Base-by-base conservation (phyloP, 2,329 filamentous ascomycete genomes). In the Fusarium nematophilum region DNA sequence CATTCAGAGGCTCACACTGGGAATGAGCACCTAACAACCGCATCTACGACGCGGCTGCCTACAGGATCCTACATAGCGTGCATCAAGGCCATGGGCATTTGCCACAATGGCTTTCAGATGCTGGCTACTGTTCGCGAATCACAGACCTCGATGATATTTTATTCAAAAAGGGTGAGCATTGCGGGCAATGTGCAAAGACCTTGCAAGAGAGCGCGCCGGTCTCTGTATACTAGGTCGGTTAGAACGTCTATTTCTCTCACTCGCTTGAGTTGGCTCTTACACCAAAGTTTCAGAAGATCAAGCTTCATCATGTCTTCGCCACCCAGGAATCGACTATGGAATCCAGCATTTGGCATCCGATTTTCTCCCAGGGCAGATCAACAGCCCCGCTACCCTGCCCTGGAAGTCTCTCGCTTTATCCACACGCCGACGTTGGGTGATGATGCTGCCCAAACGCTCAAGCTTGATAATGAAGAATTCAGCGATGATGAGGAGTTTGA, bases 11-110 rank as follows among this genome's bases (percentile, higher is more conserved):
- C 47, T 47, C 52, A 50, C 30, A 49, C 29, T 64, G 21, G 6
- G 21, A 8, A 10, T 30, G 37, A 42, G 46, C 45, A 49, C 43
- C 36, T 42, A 39, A 56, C 60, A 53, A 57, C 59, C 47, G 39
- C 58, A 64, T 43, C 54, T 50, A 57, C 43, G 64, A 71, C 70
- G 72, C 65, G 69, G 71, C 56, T 75, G 72, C 73, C 73, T 74
- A 47, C 48, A 9, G 55, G 31, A 54, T 56, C 42, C 46, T 23
- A 52, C 38, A 57, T 57, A 55, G 55, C 50, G 63, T 33, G 57
- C 51, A 58, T 56, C 51, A 64, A 49, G 51, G 64, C 39, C 49
- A 69, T 70, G 67, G 33, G 62, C 54, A 38, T 62, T 62, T 58
- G 58, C 58, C 62, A 55, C 49, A 48, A 70, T 70, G 67, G 67